A percentile compares a stretch with the other conserved stretches of the same genome.
These are phyloP conservation scores for Carex myosuroides DNA, from an alignment of 176 grass and related monocot genomes.

Conservation along the genomic window DNA sequence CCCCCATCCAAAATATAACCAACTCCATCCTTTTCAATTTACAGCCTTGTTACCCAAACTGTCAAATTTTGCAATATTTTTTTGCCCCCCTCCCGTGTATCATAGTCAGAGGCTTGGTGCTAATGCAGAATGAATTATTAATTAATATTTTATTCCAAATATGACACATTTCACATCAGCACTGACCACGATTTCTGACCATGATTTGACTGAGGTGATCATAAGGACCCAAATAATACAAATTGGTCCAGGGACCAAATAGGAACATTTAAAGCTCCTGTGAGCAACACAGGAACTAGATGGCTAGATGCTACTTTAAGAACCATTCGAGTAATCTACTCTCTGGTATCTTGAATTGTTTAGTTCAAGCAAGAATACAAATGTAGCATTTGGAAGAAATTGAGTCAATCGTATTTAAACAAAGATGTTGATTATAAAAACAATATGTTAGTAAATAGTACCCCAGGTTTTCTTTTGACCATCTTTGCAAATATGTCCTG, in stretches of 20 bases:
- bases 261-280: not conserved
- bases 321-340: not conserved
- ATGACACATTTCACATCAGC: not conserved
- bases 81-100: not conserved
- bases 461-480: not conserved
- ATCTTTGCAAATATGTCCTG: not conserved
- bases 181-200: not conserved
- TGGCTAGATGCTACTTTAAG: not conserved
- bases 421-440: not conserved
- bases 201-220: not conserved
- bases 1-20: not conserved
- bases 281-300: not conserved
- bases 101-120: not conserved
- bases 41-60: not conserved
- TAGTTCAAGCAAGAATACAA: not conserved
- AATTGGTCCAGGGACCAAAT: not conserved
- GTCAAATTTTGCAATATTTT: not conserved
- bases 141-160: not conserved
- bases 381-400: not conserved
- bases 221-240: not conserved
- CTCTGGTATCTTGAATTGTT: not conserved
- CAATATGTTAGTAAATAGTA: not conserved
- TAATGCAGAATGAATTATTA: not conserved
- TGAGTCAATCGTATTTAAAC: not conserved
- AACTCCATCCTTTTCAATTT: not conserved